These are phyloP conservation scores for Eugenia klotzschiana DNA, from an alignment of 441 rosid species.

Conservation along the genomic window DNA sequence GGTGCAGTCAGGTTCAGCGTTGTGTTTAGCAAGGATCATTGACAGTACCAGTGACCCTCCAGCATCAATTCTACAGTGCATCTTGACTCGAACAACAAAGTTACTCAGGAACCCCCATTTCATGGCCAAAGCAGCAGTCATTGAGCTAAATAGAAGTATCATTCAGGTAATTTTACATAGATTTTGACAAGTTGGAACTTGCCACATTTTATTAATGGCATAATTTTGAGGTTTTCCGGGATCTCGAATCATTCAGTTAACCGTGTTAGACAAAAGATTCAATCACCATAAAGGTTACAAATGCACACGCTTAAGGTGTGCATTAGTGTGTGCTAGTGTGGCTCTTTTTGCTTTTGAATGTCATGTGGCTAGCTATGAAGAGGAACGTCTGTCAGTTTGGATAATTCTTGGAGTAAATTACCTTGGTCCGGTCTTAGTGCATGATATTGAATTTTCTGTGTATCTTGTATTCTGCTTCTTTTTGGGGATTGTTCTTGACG, in stretches of 20 bases:
- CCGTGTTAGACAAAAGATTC: not conserved
- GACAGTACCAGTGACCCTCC: constrained; percentile 55
- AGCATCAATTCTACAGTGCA: constrained; percentile 48
- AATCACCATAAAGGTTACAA: not conserved
- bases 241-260: not conserved
- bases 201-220: not conserved
- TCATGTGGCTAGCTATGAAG: not conserved
- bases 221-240: not conserved
- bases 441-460: not conserved
- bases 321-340: not conserved
- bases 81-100: constrained; percentile 55
- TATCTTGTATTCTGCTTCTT: not conserved
- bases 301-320: not conserved
- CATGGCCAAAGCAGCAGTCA: constrained; percentile 69
- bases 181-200: not conserved
- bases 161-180: constrained; percentile 31
- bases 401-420: not conserved
- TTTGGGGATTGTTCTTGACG: not conserved
- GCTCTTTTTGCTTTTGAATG: not conserved
- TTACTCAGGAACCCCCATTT: constrained; percentile 76
- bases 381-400: not conserved
- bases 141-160: constrained; percentile 66
- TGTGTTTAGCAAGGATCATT: constrained; percentile 70
- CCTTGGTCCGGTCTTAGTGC: not conserved
- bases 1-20: constrained; percentile 70